Evolutionary conservation across 495 filamentous ascomycete species (phyloP), one percentile per base, ranked within the genome.

Genomic region (Hypoxylon fragiforme): DNA sequence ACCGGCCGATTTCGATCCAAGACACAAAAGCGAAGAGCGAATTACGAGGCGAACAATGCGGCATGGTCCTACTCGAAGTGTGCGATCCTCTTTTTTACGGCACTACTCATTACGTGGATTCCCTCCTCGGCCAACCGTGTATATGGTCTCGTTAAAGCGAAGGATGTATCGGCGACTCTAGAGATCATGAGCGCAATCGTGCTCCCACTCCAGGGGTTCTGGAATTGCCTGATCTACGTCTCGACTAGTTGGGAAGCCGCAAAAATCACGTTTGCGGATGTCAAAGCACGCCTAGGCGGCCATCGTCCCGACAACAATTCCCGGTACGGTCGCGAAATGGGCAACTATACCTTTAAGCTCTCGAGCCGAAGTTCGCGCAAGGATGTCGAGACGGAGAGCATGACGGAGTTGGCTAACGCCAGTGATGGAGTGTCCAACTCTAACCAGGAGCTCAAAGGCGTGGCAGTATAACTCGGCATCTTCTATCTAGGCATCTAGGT

Each of bases 1-100:
- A 51, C 60, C 8, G 43, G 39, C 15, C 42, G 42, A 5, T 55
- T 58, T 35, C 65, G 44, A 38, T 14, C 42, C 39, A 71, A 55
- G 54, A 45, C 48, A 5, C 54, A 57, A 34, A 67, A 49, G 36
- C 55, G 63, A 43, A 52, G 58, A 28, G 57, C 54, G 30, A 68
- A 67, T 22, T 55, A 49, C 49, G 61, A 78, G 36, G 63, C 71
- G 1, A 74, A 74, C 59, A 76, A 70, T 39, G 85, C 83, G 3
- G 83, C 85, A 2, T 92, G 85, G 85, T 83, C 85, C 0, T 96
- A 94, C 65, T 85, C 82, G 38, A 91, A 91, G 50, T 91, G 88
- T 46, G 85, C 90, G 0, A 81, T 92, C 62, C 75, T 95, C n/a
- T 95, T 94, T 74, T 95, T 95, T 66, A 75, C 85, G 9, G 88